phyloP scores from a whole-genome alignment of 495 filamentous ascomycete genomes.

The Monascus purpureus region DNA sequence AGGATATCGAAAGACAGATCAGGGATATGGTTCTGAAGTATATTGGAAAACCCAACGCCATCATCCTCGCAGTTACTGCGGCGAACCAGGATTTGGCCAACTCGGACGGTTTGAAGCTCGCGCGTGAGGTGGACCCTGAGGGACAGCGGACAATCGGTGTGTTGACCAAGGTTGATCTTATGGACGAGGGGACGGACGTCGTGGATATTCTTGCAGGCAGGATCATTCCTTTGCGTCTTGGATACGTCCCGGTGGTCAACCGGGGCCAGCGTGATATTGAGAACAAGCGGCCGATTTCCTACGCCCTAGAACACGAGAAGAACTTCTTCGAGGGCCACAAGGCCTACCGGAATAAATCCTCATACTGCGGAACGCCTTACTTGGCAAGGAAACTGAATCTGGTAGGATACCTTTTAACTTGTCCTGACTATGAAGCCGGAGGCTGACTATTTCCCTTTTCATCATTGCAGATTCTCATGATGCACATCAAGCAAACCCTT shows the following conservation, averaged over 20 bases:
- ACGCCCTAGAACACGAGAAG: conserved; percentile 87
- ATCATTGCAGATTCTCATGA: conserved; percentile 99
- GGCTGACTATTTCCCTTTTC: conserved; percentile 3
- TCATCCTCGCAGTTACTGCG: conserved; percentile 90
- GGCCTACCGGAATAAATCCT: conserved; percentile 94
- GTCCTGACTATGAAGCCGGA: neutral
- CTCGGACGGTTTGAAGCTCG: conserved; percentile 93
- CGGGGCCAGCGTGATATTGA: conserved; percentile 98
- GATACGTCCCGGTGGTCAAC: conserved; percentile 98
- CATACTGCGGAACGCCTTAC: conserved; percentile 97
- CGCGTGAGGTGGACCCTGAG: conserved; percentile 93
- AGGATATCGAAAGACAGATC: conserved; percentile 97
- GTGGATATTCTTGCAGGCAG: conserved; percentile 98
- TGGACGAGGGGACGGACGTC: conserved; percentile 98
- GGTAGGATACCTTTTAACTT: conserved; percentile 24
- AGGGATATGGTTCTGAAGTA: conserved; percentile 98
- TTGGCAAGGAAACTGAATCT: conserved; percentile 93
- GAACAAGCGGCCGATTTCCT: conserved; percentile 87
- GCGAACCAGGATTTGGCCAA: conserved; percentile 98
- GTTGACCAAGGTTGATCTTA: conserved; percentile 96
- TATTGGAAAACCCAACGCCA: conserved; percentile 95
- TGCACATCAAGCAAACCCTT: conserved; percentile 99
- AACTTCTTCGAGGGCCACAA: conserved; percentile 98
- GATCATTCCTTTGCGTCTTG: conserved; percentile 89
- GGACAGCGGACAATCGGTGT: conserved; percentile 98